These are phyloP conservation scores for Anthostomella pinea DNA, from an alignment of 2,329 filamentous ascomycete genomes.

Conservation along the genomic window DNA sequence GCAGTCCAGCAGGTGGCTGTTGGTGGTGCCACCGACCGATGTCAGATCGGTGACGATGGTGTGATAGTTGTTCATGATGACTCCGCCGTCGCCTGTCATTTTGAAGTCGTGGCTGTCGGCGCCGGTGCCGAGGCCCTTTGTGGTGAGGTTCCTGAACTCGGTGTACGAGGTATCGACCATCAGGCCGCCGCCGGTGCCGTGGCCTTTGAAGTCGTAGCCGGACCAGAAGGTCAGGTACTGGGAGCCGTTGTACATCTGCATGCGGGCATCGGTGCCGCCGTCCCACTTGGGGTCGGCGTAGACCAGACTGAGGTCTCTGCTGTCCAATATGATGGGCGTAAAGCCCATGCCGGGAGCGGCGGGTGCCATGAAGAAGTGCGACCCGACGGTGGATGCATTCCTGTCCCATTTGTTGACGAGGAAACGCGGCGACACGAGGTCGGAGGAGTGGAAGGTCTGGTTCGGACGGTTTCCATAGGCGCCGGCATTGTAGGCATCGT, in stretches of 20 bases:
- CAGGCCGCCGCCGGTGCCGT: slow-evolving; percentile 25
- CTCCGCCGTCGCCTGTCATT: slow-evolving; percentile 39
- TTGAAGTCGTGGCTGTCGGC: slow-evolving; percentile 43
- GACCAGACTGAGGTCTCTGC: slow-evolving; percentile 24
- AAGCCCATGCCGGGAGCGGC: slow-evolving; percentile 7
- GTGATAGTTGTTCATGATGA: slow-evolving; percentile 42
- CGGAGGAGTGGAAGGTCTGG: slow-evolving; percentile 22
- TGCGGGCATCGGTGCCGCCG: slow-evolving; percentile 19
- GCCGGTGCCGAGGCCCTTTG: slow-evolving; percentile 32
- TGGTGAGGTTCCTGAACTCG: slow-evolving; percentile 37
- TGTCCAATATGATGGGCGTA: slow-evolving; percentile 24
- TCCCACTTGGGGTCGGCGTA: slow-evolving; percentile 22
- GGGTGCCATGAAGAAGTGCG: slow-evolving; percentile 21
- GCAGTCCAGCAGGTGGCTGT: slow-evolving; percentile 33
- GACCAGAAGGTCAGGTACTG: slow-evolving; percentile 38
- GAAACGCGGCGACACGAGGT: slow-evolving; percentile 18
- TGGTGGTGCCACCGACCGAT: slow-evolving; percentile 29
- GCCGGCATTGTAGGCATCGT: slow-evolving; percentile 17
- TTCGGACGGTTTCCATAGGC: slow-evolving; percentile 19
- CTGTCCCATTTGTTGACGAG: slow-evolving; percentile 20
- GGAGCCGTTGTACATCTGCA: slow-evolving; percentile 31
- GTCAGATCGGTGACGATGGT: slow-evolving; percentile 31
- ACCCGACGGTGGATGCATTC: slow-evolving; percentile 12
- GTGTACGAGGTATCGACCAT: slow-evolving; percentile 36
- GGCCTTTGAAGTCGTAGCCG: slow-evolving; percentile 27